Evolutionary conservation across 768 basidiomycete species (phyloP).

Genomic region (Podaxis rugospora): DNA sequence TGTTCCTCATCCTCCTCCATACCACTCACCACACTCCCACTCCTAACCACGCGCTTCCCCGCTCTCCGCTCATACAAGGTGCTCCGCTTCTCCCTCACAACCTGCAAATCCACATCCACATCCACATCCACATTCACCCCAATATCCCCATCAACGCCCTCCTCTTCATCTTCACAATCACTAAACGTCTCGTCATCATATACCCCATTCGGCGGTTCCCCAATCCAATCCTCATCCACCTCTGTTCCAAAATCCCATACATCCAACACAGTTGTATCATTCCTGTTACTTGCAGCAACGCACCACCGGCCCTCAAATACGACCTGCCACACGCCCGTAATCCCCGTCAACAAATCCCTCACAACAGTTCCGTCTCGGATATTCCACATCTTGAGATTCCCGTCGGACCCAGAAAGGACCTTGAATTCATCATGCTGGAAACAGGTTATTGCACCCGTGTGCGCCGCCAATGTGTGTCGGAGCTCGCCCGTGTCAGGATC

Average conservation of each 20-base stretch:
- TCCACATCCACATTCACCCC: background rate
- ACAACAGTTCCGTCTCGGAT: conserved; percentile 81
- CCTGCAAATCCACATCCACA: conserved; percentile 14
- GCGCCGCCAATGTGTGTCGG: conserved; percentile 79
- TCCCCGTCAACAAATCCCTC: conserved; percentile 84
- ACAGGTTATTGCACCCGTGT: conserved; percentile 94
- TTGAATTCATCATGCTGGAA: conserved; percentile 99
- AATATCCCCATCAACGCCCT: conserved; percentile 35
- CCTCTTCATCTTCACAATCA: conserved; percentile 37
- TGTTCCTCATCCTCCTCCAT: conserved; percentile 32
- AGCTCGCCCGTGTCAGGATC: conserved; percentile 81
- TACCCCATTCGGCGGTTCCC: conserved; percentile 69
- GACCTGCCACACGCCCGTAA: conserved; percentile 97
- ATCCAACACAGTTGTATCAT: conserved; percentile 73
- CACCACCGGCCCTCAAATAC: conserved; percentile 93
- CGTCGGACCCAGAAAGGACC: conserved; percentile 92
- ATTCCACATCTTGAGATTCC: conserved; percentile 98
- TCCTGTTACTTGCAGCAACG: conserved; percentile 87
- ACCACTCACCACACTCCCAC: conserved; percentile 9
- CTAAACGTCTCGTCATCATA: conserved; percentile 64
- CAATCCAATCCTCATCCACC: conserved; percentile 75
- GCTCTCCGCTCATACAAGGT: conserved; percentile 15
- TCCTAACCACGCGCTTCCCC: conserved; percentile 9
- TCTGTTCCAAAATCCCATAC: conserved; percentile 88
- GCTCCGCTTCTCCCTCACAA: conserved; percentile 8